These are phyloP conservation scores for Nicotiana otophora DNA, from an alignment of 257 asterid genomes.

Conservation along the genomic window DNA sequence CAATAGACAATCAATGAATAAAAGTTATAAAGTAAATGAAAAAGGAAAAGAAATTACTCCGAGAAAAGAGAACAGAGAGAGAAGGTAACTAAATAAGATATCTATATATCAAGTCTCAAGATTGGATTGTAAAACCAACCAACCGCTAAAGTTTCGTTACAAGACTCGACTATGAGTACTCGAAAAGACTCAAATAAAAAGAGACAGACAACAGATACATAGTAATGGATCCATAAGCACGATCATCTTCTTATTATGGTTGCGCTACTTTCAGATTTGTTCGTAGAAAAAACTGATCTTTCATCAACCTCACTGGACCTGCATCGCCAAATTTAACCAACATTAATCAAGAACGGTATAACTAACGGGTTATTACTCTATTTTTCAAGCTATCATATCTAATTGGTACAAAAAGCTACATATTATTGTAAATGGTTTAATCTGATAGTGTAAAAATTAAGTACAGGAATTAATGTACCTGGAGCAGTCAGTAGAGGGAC, in stretches of 20 bases:
- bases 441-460: too few relatives aligned
- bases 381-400: too few relatives aligned
- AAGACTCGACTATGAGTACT: background rate
- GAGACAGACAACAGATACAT: background rate
- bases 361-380: too few relatives aligned
- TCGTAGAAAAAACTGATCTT: background rate
- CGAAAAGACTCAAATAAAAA: background rate
- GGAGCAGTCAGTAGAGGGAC: conserved; percentile 18
- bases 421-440: too few relatives aligned
- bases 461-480: background rate
- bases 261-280: background rate
- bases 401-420: too few relatives aligned
- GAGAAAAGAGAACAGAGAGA: background rate
- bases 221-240: background rate
- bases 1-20: background rate
- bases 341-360: background rate
- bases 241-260: background rate
- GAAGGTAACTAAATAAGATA: too few relatives aligned
- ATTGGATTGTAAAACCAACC: background rate
- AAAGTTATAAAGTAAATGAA: background rate
- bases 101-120: background rate
- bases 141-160: background rate
- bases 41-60: background rate
- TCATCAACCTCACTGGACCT: background rate
- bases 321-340: background rate